A percentile compares a stretch with the other conserved stretches of the same genome.
Conservation (phyloP, 371 early-diverging fungal species). For the Circinella minor region DNA sequence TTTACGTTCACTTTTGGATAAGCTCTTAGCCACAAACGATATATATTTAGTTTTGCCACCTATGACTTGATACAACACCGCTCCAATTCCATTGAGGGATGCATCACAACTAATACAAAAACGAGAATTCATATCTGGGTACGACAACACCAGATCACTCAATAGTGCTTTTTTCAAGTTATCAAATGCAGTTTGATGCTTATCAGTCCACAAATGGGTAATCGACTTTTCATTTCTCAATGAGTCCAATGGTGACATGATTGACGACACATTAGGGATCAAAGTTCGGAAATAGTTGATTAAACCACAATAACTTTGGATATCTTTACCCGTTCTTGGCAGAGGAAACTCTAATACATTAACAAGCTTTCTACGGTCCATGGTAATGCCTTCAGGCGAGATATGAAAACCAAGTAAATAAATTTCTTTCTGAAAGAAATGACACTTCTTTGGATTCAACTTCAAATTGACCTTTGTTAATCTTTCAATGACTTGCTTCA, state of each 20-base stretch:
- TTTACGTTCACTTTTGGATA: slow-evolving; percentile 15
- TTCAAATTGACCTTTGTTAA: slow-evolving; percentile 22
- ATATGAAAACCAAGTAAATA: slow-evolving; percentile 22
- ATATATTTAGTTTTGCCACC: slow-evolving; percentile 19
- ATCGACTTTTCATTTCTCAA: slow-evolving; percentile 19
- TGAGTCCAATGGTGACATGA: slow-evolving; percentile 28
- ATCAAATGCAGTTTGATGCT: slow-evolving; percentile 16
- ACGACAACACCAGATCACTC: background rate
- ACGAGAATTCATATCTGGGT: slow-evolving; percentile 26
- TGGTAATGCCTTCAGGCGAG: slow-evolving; percentile 13
- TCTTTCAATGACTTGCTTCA: slow-evolving; percentile 13
- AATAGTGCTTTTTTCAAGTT: slow-evolving; percentile 12
- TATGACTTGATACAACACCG: slow-evolving; percentile 28
- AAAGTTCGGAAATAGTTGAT: slow-evolving; percentile 33
- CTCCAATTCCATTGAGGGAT: slow-evolving; percentile 42
- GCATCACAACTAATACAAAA: slow-evolving; percentile 50
- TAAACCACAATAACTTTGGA: slow-evolving; percentile 25
- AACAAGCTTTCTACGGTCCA: slow-evolving; percentile 19
- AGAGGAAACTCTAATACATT: slow-evolving; percentile 14
- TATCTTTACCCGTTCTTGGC: slow-evolving; percentile 20
- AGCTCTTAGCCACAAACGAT: slow-evolving; percentile 17
- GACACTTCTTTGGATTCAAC: slow-evolving; percentile 23
- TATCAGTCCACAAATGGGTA: slow-evolving; percentile 9
- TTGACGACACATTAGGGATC: slow-evolving; percentile 20
- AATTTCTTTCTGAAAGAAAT: slow-evolving; percentile 7